Conservation (phyloP, 345 rosid genomes). For the Gossypium stocksii region DNA sequence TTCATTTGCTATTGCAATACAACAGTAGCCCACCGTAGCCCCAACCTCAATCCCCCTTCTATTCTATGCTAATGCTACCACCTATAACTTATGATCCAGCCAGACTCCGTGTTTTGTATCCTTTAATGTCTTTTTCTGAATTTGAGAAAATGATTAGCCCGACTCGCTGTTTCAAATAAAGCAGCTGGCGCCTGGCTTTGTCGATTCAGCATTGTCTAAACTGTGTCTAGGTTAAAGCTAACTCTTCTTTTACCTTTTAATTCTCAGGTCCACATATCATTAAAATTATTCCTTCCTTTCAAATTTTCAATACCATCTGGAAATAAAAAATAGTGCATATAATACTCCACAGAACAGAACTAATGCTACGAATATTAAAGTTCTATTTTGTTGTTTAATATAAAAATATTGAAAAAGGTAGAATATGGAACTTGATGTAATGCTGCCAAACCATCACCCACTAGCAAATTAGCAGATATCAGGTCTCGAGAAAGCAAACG, state of each 20-base stretch:
- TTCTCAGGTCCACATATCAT: too few relatives aligned
- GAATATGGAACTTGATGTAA: not conserved
- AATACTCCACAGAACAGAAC: not conserved
- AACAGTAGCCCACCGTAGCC: conserved; percentile 8
- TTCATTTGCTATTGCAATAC: not conserved
- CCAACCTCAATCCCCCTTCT: not conserved
- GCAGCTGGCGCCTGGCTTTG: not conserved
- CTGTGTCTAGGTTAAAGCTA: not conserved
- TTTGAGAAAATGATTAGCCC: conserved; percentile 2
- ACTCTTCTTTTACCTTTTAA: not conserved
- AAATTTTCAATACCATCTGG: too few relatives aligned
- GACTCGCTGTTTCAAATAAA: not conserved
- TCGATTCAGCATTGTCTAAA: not conserved
- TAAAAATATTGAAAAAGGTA: too few relatives aligned
- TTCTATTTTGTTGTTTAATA: not conserved
- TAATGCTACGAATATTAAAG: not conserved
- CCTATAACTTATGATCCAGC: not conserved
- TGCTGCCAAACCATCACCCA: not conserved
- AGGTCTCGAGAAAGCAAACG: not conserved
- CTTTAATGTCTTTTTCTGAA: not conserved
- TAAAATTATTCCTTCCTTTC: too few relatives aligned
- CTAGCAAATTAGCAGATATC: not conserved
- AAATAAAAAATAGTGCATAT: too few relatives aligned
- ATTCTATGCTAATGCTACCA: not conserved
- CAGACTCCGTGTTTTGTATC: conserved; percentile 32